Base-by-base conservation (phyloP, 2,329 filamentous ascomycete species). In the Aspergillus proliferans region DNA sequence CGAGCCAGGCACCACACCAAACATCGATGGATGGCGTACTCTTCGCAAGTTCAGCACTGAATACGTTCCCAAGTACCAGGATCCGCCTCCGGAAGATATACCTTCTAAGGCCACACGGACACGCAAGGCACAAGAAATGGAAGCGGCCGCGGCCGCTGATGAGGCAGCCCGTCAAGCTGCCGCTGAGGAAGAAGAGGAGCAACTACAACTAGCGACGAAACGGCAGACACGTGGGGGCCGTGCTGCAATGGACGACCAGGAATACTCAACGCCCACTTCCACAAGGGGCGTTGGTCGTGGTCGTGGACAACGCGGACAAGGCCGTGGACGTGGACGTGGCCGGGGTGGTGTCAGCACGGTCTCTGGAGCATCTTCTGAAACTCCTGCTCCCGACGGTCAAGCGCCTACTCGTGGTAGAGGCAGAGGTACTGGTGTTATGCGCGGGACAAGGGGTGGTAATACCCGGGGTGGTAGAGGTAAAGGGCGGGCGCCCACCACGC, bases 11-110 rank as follows among this genome's bases (percentile, higher is more conserved):
- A 40, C 18, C 19, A 64, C 71, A 42, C 62, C 59, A 12, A 75
- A 75, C 47, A 61, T 68, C 18, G 72, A 75, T 57, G 68, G 68
- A 21, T 74, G 70, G 67, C 57, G 54, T 12, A 60, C 64, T 6
- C 55, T 73, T 49, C 54, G 58, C n/a, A 68, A 57, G 30, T 60
- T 71, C 45, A 69, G 67, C 10, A 57, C 66, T 10, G 66, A 70
- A 18, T 63, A 66, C 41, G 57, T 67, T 18, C 68, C 70, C n/a
- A 65, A 61, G 45, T 55, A 67, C 42, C 66, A 63, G 48, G 64
- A 70, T 36, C 58, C 57, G 3, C 66, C 66, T 4, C 53, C 55
- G 18, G 58, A 64, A 42, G 60, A 61, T 26, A 50, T 56, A 18
- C 49, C 59, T 19, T 56, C 51, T 3, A 67, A 68, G 52, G 51